Evolutionary conservation across 306 rosid genomes (phyloP).

Genomic region (Quillaja saponaria): DNA sequence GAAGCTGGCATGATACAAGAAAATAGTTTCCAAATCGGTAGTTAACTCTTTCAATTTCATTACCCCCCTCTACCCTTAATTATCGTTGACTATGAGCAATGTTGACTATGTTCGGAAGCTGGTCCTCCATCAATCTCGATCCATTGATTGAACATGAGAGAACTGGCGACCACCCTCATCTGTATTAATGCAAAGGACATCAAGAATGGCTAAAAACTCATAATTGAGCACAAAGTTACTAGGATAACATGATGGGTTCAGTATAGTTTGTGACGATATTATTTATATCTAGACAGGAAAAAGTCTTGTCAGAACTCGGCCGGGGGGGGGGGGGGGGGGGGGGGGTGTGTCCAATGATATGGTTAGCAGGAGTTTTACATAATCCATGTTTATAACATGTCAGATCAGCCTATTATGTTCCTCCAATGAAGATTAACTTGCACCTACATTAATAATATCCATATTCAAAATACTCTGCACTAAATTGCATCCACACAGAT

Average conservation of each 20-base stretch:
- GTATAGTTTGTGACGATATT: background rate
- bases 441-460: background rate
- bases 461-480: background rate
- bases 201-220: slow-evolving; percentile 2
- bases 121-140: slow-evolving; percentile 37
- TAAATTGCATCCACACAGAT: background rate
- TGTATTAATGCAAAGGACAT: slow-evolving; percentile 39
- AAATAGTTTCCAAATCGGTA: slow-evolving; percentile 21
- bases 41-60: slow-evolving; percentile 19
- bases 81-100: slow-evolving; percentile 3
- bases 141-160: slow-evolving; percentile 53
- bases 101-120: slow-evolving; percentile 12
- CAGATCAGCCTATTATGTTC: background rate
- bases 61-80: slow-evolving; percentile 19
- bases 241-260: background rate
- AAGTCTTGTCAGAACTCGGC: too few species aligned
- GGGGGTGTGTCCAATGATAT: background rate
- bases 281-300: background rate
- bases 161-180: slow-evolving; percentile 63
- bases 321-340: background rate
- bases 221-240: background rate
- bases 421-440: background rate
- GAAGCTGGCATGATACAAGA: slow-evolving; percentile 43
- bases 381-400: background rate
- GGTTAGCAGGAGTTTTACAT: background rate